phyloP scores from a whole-genome alignment of 805 yeast species.

The Priceomyces melissophilus region DNA sequence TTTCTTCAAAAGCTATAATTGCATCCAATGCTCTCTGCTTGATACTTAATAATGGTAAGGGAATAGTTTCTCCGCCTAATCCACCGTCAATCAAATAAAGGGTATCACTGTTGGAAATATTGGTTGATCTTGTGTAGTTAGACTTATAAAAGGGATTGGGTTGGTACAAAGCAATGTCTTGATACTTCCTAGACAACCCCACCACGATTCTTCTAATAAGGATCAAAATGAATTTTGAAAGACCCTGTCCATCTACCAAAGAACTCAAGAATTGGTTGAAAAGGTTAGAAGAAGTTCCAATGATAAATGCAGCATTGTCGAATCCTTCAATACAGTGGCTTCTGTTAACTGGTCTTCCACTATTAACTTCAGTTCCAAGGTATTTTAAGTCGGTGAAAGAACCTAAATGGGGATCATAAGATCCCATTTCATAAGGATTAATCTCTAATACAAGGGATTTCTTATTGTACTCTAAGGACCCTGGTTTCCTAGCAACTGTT shows the following conservation, averaged over 20 bases:
- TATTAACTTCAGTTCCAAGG: slow-evolving; percentile 30
- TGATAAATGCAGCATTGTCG: slow-evolving; percentile 38
- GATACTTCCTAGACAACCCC: slow-evolving; percentile 21
- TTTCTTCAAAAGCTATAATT: slow-evolving; percentile 36
- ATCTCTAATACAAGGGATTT: slow-evolving; percentile 40
- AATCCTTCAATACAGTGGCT: slow-evolving; percentile 30
- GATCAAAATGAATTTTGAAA: slow-evolving; percentile 11
- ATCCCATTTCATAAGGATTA: slow-evolving; percentile 42
- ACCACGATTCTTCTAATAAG: slow-evolving; percentile 22
- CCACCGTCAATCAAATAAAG: slow-evolving; percentile 41
- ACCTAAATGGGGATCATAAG: slow-evolving; percentile 37
- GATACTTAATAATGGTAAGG: slow-evolving; percentile 30
- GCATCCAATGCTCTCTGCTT: slow-evolving; percentile 34
- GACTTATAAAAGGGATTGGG: slow-evolving; percentile 38
- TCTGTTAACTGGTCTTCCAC: slow-evolving; percentile 24
- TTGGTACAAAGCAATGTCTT: slow-evolving; percentile 31
- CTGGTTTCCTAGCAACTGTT: slow-evolving; percentile 35
- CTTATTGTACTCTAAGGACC: slow-evolving; percentile 23
- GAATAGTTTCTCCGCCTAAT: slow-evolving; percentile 33
- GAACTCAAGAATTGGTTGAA: slow-evolving; percentile 35
- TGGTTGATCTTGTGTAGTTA: slow-evolving; percentile 24
- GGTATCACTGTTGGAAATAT: slow-evolving; percentile 25
- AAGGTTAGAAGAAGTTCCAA: slow-evolving; percentile 39
- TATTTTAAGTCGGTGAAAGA: slow-evolving; percentile 36
- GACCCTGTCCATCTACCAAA: slow-evolving; percentile 27